Conservation (phyloP, 2,329 filamentous ascomycete genomes). For the Penicillium corylophilum region DNA sequence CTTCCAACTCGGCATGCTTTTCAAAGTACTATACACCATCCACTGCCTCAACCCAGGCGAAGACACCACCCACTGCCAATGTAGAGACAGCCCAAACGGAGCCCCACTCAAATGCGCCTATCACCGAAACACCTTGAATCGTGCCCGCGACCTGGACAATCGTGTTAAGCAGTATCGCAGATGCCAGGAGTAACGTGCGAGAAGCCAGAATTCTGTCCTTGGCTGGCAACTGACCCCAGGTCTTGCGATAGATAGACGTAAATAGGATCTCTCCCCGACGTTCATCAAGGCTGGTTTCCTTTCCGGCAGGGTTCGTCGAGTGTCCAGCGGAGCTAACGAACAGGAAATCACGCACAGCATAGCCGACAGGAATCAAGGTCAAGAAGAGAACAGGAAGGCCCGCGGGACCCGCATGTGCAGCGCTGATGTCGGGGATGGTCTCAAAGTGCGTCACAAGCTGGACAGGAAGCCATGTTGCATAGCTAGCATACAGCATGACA, state of each 20-base stretch:
- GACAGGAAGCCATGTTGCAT: conserved; percentile 67
- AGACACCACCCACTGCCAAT: conserved; percentile 30
- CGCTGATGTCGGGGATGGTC: conserved; percentile 66
- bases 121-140: conserved; percentile 66
- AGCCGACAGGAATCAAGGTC: conserved; percentile 66
- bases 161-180: conserved; percentile 51
- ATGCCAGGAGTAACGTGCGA: conserved; percentile 57
- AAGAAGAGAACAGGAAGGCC: conserved; percentile 45
- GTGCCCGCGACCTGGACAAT: conserved; percentile 66
- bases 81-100: conserved; percentile 66
- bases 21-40: conserved; percentile 32
- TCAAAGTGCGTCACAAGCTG: conserved; percentile 74
- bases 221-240: conserved; percentile 62
- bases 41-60: conserved; percentile 42
- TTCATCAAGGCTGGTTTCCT: conserved; percentile 65
- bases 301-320: conserved; percentile 36
- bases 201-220: conserved; percentile 64
- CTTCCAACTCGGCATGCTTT: background rate
- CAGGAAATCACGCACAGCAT: conserved; percentile 72
- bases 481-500: conserved; percentile 67
- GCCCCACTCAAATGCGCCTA: conserved; percentile 72
- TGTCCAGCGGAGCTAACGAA: conserved; percentile 59
- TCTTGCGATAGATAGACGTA: conserved; percentile 60
- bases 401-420: conserved; percentile 64
- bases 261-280: conserved; percentile 68